Conservation (phyloP, 75 land plant species). For the Gnetum montanum region DNA sequence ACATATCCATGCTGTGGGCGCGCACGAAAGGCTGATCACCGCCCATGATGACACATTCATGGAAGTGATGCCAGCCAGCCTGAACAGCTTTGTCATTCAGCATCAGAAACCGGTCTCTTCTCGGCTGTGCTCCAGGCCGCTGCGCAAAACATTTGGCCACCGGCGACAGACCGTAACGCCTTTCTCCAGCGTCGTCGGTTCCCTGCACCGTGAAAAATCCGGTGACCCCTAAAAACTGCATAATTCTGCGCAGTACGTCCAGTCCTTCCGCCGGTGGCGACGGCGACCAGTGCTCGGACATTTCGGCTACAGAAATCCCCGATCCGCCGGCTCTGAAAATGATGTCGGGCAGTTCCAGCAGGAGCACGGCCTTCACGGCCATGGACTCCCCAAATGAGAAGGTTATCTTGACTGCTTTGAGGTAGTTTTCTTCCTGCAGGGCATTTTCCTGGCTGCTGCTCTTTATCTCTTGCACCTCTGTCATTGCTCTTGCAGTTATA, state of each 20-base stretch:
- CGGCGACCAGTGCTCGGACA: slow-evolving; percentile 7
- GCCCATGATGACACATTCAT: slow-evolving; percentile 12
- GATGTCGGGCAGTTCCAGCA: slow-evolving; percentile 32
- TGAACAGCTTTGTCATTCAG: slow-evolving; percentile 5
- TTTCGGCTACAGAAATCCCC: slow-evolving; percentile 10
- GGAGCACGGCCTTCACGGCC: slow-evolving; percentile 25
- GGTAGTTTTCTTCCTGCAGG: not conserved
- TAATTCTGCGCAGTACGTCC: slow-evolving; percentile 33
- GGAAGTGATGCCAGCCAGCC: slow-evolving; percentile 22
- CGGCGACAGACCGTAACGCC: slow-evolving; percentile 23
- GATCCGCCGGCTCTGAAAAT: slow-evolving; percentile 15
- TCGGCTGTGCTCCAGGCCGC: not conserved
- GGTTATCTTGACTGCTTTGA: slow-evolving; percentile 11
- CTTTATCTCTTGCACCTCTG: no score
- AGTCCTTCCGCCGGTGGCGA: slow-evolving; percentile 12
- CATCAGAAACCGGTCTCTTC: slow-evolving; percentile 16
- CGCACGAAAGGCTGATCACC: slow-evolving; percentile 1
- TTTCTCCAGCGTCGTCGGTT: not conserved
- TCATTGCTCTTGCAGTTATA: no score
- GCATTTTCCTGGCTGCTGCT: slow-evolving; percentile 3
- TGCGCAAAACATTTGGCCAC: slow-evolving; percentile 24
- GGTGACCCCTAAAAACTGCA: slow-evolving; percentile 30
- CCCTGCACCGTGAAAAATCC: slow-evolving; percentile 10
- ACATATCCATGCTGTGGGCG: slow-evolving; percentile 11
- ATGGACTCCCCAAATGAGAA: slow-evolving; percentile 20